Evolutionary conservation across 2,329 filamentous ascomycete species (phyloP), one percentile per base, ranked within the genome.

Genomic region (Trichoderma sp.): DNA sequence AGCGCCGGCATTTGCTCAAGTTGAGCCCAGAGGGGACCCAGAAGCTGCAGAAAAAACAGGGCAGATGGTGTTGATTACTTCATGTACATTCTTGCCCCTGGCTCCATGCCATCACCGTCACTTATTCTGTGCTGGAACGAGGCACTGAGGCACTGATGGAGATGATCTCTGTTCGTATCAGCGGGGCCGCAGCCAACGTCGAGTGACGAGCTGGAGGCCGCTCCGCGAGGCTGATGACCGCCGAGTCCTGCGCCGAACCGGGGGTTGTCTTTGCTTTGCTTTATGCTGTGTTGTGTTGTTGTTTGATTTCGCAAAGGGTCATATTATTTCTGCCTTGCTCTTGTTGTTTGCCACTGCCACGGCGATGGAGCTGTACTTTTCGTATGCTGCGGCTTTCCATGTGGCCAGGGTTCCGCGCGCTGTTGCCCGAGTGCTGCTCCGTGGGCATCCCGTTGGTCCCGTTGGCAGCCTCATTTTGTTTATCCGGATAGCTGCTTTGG

Each of bases 1-100:
- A 62, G 53, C 67, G n/a, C 56, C 67, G 67, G 67, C 67, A 71
- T 71, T 53, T 31, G 45, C 21, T 38, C 33, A 3, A 21, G 67
- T 62, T 21, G 33, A 71, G 45, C 67, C 53, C 33, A 71, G 53
- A 50, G 24, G 45, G 45, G 59, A 35, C 35, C 50, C 59, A 33
- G 31, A 35, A 73, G 60, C 71, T 53, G 59, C 24, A 56, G 60
- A n/a, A 50, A 73, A 41, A 66, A 50, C 62, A 66, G 33, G 71
- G 71, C 71, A 68, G 53, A 67, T 24, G 68, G 24, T 9, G 12
- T 24, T 35, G n/a, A 35, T 63, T 35, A 63, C 60, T 33, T 63
- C 31, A 21, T 63, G 59, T 63, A 2, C 31, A n/a, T 63, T 63
- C 29, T 31, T 63, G 16, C 31, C 60, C n/a, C 29, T 21, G 33